A percentile compares a stretch with the other conserved stretches of the same genome.
Conservation (phyloP, 2,329 filamentous ascomycete genomes). For the Colletotrichum sp. region DNA sequence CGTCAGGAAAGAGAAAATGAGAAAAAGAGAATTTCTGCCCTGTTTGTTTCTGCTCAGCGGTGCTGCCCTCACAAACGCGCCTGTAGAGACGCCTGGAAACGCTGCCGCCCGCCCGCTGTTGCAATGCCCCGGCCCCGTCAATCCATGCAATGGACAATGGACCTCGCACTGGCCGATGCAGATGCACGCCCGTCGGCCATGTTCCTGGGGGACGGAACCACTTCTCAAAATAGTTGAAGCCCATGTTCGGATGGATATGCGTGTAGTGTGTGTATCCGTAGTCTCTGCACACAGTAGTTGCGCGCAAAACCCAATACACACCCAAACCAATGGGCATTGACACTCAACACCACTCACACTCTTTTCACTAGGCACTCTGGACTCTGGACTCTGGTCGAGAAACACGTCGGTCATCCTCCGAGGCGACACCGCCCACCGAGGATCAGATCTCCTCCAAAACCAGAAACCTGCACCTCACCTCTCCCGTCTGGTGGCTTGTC, state of each 20-base stretch:
- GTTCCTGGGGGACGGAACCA: not conserved
- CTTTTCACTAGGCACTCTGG: not conserved
- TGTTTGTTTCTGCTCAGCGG: not conserved
- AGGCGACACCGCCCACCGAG: not conserved
- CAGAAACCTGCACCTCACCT: not conserved
- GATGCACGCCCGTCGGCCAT: slow-evolving; percentile 5
- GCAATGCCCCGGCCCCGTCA: not conserved
- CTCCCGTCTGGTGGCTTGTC: not conserved
- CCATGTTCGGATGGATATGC: not conserved
- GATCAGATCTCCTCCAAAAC: not conserved
- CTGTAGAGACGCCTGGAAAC: not conserved
- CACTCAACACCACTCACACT: not conserved
- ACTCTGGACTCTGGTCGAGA: not conserved
- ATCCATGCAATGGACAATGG: not conserved
- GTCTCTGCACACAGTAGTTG: not conserved
- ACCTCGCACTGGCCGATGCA: not conserved
- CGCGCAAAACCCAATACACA: not conserved
- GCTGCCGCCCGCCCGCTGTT: not conserved
- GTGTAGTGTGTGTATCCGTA: not conserved
- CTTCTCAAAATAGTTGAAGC: not conserved
- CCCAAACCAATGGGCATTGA: not conserved
- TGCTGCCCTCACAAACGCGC: not conserved
- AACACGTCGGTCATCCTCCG: slow-evolving; percentile 11
- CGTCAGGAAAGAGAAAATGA: not conserved
- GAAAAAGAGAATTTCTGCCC: not conserved